phyloP scores from a whole-genome alignment of 106 monocot genomes.

The Acorus gramineus region DNA sequence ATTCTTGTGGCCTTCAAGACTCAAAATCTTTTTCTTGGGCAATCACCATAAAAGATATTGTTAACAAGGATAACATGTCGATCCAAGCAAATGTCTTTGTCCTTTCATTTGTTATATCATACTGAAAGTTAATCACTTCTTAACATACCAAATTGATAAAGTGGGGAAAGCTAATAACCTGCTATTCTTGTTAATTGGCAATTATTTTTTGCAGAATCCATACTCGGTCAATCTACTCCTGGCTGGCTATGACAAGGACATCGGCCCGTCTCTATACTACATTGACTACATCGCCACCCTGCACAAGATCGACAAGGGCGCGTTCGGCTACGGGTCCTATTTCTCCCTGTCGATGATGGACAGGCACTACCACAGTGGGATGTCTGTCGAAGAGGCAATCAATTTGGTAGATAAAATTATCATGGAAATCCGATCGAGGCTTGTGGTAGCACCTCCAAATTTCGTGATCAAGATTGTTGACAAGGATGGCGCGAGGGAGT shows the following conservation, averaged over 20 bases:
- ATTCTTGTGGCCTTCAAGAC: no score
- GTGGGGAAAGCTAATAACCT: no score
- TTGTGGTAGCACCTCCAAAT: conserved; percentile 76
- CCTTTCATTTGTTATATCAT: no score
- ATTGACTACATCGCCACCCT: conserved; percentile 89
- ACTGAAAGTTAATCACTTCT: no score
- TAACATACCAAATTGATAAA: no score
- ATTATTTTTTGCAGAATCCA: conserved; percentile 44
- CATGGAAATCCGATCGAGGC: conserved; percentile 59
- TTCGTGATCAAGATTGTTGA: conserved; percentile 92
- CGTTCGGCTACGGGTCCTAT: conserved; percentile 79
- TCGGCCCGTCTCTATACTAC: conserved; percentile 81
- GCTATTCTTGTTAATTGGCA: no score
- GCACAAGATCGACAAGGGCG: conserved; percentile 91
- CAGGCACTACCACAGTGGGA: conserved; percentile 54
- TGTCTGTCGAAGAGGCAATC: conserved; percentile 73
- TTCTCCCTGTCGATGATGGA: conserved; percentile 79
- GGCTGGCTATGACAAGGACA: conserved; percentile 80
- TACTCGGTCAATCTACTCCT: conserved; percentile 66
- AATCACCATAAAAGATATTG: no score
- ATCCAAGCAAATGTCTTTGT: no score
- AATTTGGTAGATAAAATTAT: conserved; percentile 75
- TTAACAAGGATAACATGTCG: no score
- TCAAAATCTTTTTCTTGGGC: no score
- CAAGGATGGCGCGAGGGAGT: conserved; percentile 79